Percentiles rank a stretch among this genome's conserved stretches.
phyloP scores from a whole-genome alignment of 2,329 filamentous ascomycete species.

The Nannizziopsis barbatae region DNA sequence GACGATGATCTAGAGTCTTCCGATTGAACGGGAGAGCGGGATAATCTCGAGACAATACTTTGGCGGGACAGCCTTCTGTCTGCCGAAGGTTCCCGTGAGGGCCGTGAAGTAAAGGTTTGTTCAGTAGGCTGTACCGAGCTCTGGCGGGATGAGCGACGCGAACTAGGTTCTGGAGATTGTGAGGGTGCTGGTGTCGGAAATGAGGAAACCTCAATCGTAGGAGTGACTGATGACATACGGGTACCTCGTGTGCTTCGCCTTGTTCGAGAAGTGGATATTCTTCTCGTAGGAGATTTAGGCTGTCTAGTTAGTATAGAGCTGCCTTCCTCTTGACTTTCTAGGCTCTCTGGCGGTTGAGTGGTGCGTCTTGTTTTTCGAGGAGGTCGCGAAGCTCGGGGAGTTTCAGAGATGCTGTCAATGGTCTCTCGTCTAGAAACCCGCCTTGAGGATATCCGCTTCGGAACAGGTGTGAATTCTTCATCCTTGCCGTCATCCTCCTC shows the following conservation, averaged over 20 bases:
- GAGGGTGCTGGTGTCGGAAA: slow-evolving; percentile 43
- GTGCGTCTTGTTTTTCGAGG: slow-evolving; percentile 21
- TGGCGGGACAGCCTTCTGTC: too few relatives aligned
- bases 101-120: slow-evolving; percentile 10
- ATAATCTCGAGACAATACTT: too few relatives aligned
- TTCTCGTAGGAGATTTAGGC: slow-evolving; percentile 24
- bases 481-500: slow-evolving; percentile 48
- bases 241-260: slow-evolving; percentile 49
- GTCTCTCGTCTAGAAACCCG: slow-evolving; percentile 48
- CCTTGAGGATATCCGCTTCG: slow-evolving; percentile 46
- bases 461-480: slow-evolving; percentile 70
- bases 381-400: slow-evolving; percentile 27
- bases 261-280: slow-evolving; percentile 48
- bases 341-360: slow-evolving; percentile 30
- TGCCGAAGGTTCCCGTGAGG: too few relatives aligned
- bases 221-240: slow-evolving; percentile 33
- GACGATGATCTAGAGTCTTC: slow-evolving; percentile 24
- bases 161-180: slow-evolving; percentile 43
- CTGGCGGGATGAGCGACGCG: neutral
- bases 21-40: slow-evolving; percentile 15
- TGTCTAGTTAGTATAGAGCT: slow-evolving; percentile 39
- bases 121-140: slow-evolving; percentile 28
- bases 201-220: slow-evolving; percentile 31
- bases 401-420: slow-evolving; percentile 38
- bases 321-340: slow-evolving; percentile 46